Evolutionary conservation across 805 yeast species (phyloP), one percentile per base, ranked within the genome.

Genomic region (Teunomyces lycoperdinae): DNA sequence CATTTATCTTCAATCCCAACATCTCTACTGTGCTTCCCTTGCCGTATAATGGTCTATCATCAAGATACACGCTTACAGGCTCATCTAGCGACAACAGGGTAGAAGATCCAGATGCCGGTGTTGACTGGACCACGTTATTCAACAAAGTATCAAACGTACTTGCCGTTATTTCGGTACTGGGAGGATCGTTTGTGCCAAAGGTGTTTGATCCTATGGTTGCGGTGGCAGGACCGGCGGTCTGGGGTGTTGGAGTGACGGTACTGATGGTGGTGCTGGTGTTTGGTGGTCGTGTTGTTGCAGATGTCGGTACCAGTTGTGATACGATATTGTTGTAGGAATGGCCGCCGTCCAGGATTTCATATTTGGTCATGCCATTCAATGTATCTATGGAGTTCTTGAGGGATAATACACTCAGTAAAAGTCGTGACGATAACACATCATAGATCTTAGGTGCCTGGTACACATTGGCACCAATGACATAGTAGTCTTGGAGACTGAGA

Each of bases 391-490:
- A 61, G 32, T 63, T 66, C 45, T 67, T 68, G 44, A 73, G 60
- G 32, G 67, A 61, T 20, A 67, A 50, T 28, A 68, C 71, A n/a
- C 67, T 62, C 24, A 72, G 66, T 50, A 69, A 54, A 30, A 89
- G 65, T 50, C 97, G 70, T 31, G 91, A 83, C 14, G 87, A 79
- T 5, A 92, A 71, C 2, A 91, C 78, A 33, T 87, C 83, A 58
- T 83, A 82, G 0, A 88, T 76, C 13, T 81, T 71, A 0, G 97
- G 97, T 0, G 97, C 85, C 81, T 88, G 92, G 67, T 90, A 94
- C 1, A 94, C 85, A 60, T 89, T 90, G 14, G 96, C 95, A 3
- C 97, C 96, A 35, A 90, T 82, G 42, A 92, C 85, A 64, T 88
- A 92, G 67, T 87, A 92, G 54, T 89, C 95, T 27, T 88, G 82